Percentiles rank a stretch among this genome's conserved stretches.
These are phyloP conservation scores for Tuber brumale DNA, from an alignment of 495 filamentous ascomycete genomes.

Conservation along the genomic window DNA sequence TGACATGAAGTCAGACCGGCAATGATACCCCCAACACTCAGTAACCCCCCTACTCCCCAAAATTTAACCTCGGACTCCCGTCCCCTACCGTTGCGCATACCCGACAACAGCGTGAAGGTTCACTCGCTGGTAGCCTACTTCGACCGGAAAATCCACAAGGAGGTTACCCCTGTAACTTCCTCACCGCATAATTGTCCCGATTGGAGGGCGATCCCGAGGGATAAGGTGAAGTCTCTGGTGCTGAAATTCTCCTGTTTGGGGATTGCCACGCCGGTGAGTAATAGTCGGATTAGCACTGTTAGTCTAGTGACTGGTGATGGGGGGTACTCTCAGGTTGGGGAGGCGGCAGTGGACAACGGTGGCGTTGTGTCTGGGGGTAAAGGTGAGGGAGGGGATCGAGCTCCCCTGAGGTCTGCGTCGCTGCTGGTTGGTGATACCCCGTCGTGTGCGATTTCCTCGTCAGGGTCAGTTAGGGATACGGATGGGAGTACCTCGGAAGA, in stretches of 20 bases:
- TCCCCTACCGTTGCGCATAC: constrained; percentile 23
- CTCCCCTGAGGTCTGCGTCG: background rate
- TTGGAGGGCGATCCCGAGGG: constrained; percentile 18
- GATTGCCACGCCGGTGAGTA: constrained; percentile 6
- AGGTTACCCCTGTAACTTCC: background rate
- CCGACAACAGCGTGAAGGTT: constrained; percentile 19
- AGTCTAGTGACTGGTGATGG: background rate
- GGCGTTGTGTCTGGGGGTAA: background rate
- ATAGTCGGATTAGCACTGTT: constrained; percentile 6
- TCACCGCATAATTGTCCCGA: constrained; percentile 9
- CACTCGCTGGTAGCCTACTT: constrained; percentile 35
- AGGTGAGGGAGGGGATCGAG: background rate
- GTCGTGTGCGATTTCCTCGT: background rate
- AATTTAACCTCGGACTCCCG: constrained; percentile 29
- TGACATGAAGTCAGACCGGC: background rate
- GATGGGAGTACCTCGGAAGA: constrained; percentile 5
- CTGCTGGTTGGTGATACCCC: background rate
- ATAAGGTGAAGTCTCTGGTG: constrained; percentile 33
- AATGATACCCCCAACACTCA: background rate
- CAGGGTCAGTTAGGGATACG: background rate
- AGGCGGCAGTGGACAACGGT: background rate
- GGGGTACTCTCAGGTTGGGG: background rate
- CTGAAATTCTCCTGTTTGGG: constrained; percentile 14
- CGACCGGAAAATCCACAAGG: constrained; percentile 20
- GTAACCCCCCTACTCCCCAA: background rate